Conservation (phyloP, 2,329 filamentous ascomycete species). For the Phoma sp. region DNA sequence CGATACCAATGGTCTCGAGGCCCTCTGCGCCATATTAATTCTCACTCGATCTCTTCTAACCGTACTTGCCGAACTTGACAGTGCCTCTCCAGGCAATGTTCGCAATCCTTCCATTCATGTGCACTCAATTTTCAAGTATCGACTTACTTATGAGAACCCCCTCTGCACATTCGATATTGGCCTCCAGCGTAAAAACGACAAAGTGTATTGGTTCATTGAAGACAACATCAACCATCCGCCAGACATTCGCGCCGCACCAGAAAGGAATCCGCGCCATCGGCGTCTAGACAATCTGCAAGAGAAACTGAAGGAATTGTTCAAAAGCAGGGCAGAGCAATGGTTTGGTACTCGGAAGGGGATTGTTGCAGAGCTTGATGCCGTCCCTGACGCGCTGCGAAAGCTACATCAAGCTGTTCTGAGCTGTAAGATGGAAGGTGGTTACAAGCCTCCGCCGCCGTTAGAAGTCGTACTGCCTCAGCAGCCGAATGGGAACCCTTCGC, state of each 20-base stretch:
- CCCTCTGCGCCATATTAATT: constrained; percentile 64
- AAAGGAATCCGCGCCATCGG: constrained; percentile 35
- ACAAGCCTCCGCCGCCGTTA: constrained; percentile 27
- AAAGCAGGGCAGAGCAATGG: constrained; percentile 42
- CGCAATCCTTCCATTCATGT: constrained; percentile 43
- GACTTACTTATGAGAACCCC: constrained; percentile 50
- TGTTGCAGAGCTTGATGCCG: constrained; percentile 44
- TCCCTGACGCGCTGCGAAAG: constrained; percentile 43
- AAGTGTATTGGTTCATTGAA: constrained; percentile 47
- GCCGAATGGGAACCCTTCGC: constrained; percentile 5
- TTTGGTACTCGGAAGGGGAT: constrained; percentile 47
- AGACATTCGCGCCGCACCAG: constrained; percentile 32
- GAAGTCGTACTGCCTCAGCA: constrained; percentile 16
- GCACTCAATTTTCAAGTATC: constrained; percentile 46
- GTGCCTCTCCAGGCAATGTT: constrained; percentile 45
- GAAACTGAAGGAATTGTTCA: constrained; percentile 44
- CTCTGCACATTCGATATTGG: constrained; percentile 48
- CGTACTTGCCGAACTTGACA: constrained; percentile 66
- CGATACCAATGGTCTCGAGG: constrained; percentile 56
- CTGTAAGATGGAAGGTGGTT: constrained; percentile 40
- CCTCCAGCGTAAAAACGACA: constrained; percentile 39
- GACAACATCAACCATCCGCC: constrained; percentile 32
- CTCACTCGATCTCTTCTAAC: constrained; percentile 69
- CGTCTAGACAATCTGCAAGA: constrained; percentile 37
- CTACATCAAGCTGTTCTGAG: constrained; percentile 47